Base-by-base conservation (phyloP, 768 basidiomycete species). In the Pleurotus sapidus region DNA sequence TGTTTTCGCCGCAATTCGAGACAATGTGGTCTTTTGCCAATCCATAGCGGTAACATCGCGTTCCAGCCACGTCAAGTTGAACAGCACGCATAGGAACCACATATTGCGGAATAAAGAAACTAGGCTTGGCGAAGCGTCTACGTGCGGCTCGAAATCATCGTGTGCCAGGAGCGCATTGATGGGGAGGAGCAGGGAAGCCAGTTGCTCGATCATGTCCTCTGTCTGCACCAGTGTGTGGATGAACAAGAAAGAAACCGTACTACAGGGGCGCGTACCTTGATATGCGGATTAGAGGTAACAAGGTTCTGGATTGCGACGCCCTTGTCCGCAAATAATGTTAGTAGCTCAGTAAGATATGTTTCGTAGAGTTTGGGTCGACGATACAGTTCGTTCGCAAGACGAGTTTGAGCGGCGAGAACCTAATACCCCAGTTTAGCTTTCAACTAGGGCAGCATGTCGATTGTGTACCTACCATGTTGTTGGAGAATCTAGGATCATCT, bases 41-140 rank as follows among this genome's bases (percentile, higher is more conserved):
- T 87, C 84, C 82, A 89, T 87, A 1, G 88, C 86, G 20, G 79
- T 77, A 27, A 78, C 81, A 46, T 85, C 84, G 18, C 74, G 77
- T 30, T 78, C 77, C 17, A 76, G 71, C 5, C 72, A 73, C 2
- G 92, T 88, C 63, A 98, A 90, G 18, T 88, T 83, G 64, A 96
- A 94, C 14, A 96, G 81, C 23, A 91, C 83, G 67, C 92, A 94
- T 17, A 98, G 72, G 71, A 95, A 94, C 96, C 96, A 99, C 72
- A 95, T 79, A 65, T 93, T 94, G 45, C 95, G 84, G 81, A 97
- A 98, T 18, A 93, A 75, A 4, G 84, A 76, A 9, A 89, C 84
- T 11, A 93, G 67, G 20, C 84, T 84, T 4, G 84, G 66, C 0
- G 86, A 77, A 17, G 85, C 71, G 24, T 78, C 70, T 15, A 76